Evolutionary conservation across 2,329 filamentous ascomycete species (phyloP).

Genomic region (Aspergillus sergii): DNA sequence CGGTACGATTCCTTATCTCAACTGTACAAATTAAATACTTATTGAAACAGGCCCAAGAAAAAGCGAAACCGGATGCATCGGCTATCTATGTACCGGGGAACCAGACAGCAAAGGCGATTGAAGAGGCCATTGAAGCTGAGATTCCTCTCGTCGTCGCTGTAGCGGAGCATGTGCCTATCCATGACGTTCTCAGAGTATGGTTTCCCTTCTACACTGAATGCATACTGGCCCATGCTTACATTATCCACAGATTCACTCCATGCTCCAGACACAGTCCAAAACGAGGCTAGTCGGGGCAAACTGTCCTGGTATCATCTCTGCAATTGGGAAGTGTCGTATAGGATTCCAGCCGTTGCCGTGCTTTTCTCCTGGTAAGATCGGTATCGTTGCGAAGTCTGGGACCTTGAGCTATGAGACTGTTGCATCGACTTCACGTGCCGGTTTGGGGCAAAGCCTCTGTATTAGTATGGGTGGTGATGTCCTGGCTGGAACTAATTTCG

Average conservation of each 20-base stretch:
- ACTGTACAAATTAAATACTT: background rate
- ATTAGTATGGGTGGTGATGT: slow-evolving; percentile 79
- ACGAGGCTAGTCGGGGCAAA: slow-evolving; percentile 79
- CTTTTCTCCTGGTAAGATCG: slow-evolving; percentile 69
- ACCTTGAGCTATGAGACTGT: slow-evolving; percentile 81
- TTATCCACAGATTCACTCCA: slow-evolving; percentile 61
- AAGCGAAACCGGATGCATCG: slow-evolving; percentile 73
- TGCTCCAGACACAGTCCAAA: slow-evolving; percentile 70
- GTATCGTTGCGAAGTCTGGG: slow-evolving; percentile 78
- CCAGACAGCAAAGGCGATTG: slow-evolving; percentile 71
- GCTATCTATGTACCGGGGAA: slow-evolving; percentile 80
- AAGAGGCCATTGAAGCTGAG: slow-evolving; percentile 78
- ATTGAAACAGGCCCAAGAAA: slow-evolving; percentile 62
- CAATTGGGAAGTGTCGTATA: slow-evolving; percentile 68
- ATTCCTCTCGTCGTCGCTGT: slow-evolving; percentile 77
- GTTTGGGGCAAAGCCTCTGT: slow-evolving; percentile 74
- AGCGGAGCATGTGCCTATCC: slow-evolving; percentile 76
- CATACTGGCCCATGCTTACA: slow-evolving; percentile 10
- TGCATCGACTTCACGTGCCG: slow-evolving; percentile 71
- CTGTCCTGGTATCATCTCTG: slow-evolving; percentile 77
- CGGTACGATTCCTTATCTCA: slow-evolving; percentile 36
- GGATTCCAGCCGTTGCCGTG: slow-evolving; percentile 77
- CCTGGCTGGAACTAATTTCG: slow-evolving; percentile 72
- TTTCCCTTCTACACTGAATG: background rate
- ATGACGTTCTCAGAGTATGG: slow-evolving; percentile 72